Base-by-base conservation (phyloP, 2,329 filamentous ascomycete genomes). In the Colletotrichum lentis region DNA sequence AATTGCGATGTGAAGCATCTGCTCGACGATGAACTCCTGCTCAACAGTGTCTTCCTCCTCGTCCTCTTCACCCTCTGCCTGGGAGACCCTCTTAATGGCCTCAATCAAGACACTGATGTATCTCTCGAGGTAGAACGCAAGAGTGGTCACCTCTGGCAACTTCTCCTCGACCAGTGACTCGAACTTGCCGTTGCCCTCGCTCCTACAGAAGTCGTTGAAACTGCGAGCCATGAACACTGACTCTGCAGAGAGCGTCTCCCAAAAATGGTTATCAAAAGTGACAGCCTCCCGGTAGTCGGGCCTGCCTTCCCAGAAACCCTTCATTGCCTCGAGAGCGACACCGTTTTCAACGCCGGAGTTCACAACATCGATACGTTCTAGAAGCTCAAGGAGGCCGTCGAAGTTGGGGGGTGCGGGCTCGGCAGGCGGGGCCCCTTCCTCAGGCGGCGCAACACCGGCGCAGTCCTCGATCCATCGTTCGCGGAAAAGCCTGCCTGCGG, bases 401-500 rank as follows among this genome's bases (percentile, higher is more conserved):
- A 96, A 86, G 68, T 85, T 95, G 0, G 92, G 91, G 1, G 85
- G 84, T 1, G 86, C 84, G 6, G 86, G 80, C 67, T 88, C 84
- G 18, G 80, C 80, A 5, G 85, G 84, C 55, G 85, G 85, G 37
- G 86, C 86, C 11, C 85, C 81, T 46, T 88, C 87, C 20, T 84
- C 83, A 56, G 87, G 86, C 44, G 89, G 86, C 8, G 85, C 82
- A 1, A 86, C 84, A 2, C 90, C 90, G 6, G 92, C 94, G 73
- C 94, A 97, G 75, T 98, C 93, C 76, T 98, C 95, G 69, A 99
- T 95, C 96, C 96, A 99, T n/a, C 93, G 88, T 75, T 97, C 94
- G 69, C 91, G 89, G 81, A 99, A 99, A 7, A 98, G 84, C 53
- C 92, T 90, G 8, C 92, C 93, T 3, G 96, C 92, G 10, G 95